Conservation (phyloP, 1,284 basidiomycete species). For the Cryptococcus sp. region DNA sequence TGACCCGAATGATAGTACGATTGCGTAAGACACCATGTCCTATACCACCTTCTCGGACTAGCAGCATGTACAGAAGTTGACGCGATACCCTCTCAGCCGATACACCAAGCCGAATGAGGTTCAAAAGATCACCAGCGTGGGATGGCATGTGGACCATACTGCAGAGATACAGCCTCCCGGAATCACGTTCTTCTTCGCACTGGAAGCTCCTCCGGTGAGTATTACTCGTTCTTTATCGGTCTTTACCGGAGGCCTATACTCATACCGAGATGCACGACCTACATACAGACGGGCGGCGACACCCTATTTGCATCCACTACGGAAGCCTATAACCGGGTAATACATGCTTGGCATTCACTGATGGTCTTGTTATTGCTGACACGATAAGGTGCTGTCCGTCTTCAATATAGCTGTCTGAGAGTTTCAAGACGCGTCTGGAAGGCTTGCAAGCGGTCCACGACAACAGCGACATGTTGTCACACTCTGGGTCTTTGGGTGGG, state of each 20-base stretch:
- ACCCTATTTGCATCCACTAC: slow-evolving; percentile 62
- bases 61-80: neutral
- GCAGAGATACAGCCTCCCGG: slow-evolving; percentile 21
- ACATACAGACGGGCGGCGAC: slow-evolving; percentile 54
- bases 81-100: neutral
- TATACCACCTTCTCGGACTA: neutral
- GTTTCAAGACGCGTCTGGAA: slow-evolving; percentile 60
- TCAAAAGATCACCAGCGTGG: slow-evolving; percentile 9
- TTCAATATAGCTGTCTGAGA: slow-evolving; percentile 53
- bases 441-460: slow-evolving; percentile 60
- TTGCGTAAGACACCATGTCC: neutral
- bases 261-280: neutral
- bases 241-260: neutral
- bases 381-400: neutral
- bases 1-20: slow-evolving; percentile 33
- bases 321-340: slow-evolving; percentile 61
- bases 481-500: slow-evolving; percentile 7
- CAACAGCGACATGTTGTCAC: slow-evolving; percentile 13
- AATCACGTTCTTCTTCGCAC: slow-evolving; percentile 19
- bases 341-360: too few relatives aligned
- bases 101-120: slow-evolving; percentile 17
- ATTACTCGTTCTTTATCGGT: neutral
- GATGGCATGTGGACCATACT: slow-evolving; percentile 17
- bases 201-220: slow-evolving; percentile 9
- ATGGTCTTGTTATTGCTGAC: too few relatives aligned